Percentiles rank a stretch among this genome's conserved stretches.
These are phyloP conservation scores for Melocanna baccifera DNA, from an alignment of 176 grass and related monocot genomes.

Conservation along the genomic window DNA sequence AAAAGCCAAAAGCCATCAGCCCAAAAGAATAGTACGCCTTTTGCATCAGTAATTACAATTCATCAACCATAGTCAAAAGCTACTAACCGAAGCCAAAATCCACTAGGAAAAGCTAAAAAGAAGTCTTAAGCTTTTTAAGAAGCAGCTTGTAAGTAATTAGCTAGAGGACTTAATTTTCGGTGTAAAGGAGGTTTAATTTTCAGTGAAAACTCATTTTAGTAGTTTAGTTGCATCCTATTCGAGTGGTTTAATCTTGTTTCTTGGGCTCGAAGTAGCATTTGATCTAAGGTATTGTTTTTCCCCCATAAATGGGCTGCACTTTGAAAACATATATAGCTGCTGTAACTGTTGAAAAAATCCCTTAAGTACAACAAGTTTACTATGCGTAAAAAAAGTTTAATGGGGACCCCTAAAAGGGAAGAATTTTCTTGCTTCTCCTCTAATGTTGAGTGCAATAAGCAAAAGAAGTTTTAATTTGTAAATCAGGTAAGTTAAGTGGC, in stretches of 20 bases:
- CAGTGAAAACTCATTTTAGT: neutral
- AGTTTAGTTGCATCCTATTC: neutral
- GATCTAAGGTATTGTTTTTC: too few species aligned
- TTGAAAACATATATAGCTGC: neutral
- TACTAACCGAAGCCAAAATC: too few species aligned
- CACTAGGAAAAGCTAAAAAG: too few species aligned
- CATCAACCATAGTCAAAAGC: too few species aligned
- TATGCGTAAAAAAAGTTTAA: neutral
- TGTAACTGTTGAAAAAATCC: neutral
- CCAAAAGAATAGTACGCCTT: too few species aligned
- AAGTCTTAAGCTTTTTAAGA: neutral
- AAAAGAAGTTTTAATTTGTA: neutral
- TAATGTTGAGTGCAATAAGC: neutral
- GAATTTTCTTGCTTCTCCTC: neutral
- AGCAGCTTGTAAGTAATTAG: neutral
- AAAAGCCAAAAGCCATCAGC: too few species aligned
- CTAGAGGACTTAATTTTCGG: too few species aligned
- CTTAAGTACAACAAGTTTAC: neutral
- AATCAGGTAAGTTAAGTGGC: constrained; percentile 8
- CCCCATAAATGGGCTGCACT: neutral
- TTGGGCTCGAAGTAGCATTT: neutral
- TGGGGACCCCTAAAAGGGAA: neutral
- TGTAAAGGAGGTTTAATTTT: too few species aligned
- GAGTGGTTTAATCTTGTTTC: neutral
- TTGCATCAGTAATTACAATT: too few species aligned